Conservation (phyloP, 2,329 filamentous ascomycete species). For the Hypocrella siamensis region DNA sequence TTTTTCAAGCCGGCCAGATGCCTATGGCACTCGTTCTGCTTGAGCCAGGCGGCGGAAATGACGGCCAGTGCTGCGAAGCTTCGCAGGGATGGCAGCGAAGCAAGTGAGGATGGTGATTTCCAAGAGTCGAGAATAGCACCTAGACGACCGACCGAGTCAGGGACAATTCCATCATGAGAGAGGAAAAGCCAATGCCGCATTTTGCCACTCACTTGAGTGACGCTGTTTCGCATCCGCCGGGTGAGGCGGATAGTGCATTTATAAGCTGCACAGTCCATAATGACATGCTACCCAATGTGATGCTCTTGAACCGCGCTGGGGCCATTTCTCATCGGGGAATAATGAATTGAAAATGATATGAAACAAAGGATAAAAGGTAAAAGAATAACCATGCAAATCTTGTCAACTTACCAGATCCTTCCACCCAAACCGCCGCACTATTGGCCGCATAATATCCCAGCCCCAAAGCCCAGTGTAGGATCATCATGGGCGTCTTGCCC, state of each 20-base stretch:
- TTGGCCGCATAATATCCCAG: conserved; percentile 61
- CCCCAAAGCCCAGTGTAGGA: conserved; percentile 69
- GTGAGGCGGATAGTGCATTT: no score
- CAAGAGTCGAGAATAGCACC: conserved; percentile 18
- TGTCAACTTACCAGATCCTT: conserved; percentile 54
- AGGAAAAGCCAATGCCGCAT: not conserved
- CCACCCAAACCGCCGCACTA: conserved; percentile 68
- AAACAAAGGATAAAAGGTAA: not conserved
- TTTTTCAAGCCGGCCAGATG: conserved; percentile 58
- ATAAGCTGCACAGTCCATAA: no score
- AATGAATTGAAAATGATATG: not conserved
- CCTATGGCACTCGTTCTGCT: conserved; percentile 61
- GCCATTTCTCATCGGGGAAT: not conserved
- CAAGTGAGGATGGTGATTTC: conserved; percentile 8
- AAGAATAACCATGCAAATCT: not conserved
- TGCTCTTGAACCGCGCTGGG: no score
- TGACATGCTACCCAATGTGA: no score
- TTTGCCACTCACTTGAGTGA: no score
- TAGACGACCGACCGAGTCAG: conserved; percentile 4
- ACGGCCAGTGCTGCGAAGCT: conserved; percentile 34
- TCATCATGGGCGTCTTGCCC: conserved; percentile 61
- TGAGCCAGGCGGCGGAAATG: conserved; percentile 52
- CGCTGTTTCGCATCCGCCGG: no score
- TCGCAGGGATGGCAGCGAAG: conserved; percentile 9
- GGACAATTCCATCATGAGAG: not conserved